phyloP scores from a whole-genome alignment of 768 basidiomycete genomes.

The Lactifluus subvellereus region DNA sequence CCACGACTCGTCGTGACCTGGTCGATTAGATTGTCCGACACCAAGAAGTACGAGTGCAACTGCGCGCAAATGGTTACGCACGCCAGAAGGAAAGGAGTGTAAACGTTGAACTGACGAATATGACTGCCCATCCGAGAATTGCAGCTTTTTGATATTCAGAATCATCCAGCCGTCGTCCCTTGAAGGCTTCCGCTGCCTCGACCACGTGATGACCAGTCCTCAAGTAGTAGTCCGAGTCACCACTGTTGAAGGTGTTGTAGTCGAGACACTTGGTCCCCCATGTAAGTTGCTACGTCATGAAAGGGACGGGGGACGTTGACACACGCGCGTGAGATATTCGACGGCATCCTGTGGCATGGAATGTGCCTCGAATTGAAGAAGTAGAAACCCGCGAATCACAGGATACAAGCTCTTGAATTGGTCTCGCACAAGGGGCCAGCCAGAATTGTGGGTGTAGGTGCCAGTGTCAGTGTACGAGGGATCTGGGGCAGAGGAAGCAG shows the following conservation, averaged over 20 bases:
- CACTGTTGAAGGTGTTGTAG: slow-evolving; percentile 86
- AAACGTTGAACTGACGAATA: slow-evolving; percentile 59
- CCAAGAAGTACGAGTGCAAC: slow-evolving; percentile 97
- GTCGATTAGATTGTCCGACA: slow-evolving; percentile 97
- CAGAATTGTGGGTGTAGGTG: not conserved
- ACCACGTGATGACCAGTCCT: slow-evolving; percentile 93
- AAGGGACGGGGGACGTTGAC: slow-evolving; percentile 27
- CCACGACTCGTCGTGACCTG: slow-evolving; percentile 83
- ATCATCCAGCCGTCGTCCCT: slow-evolving; percentile 59
- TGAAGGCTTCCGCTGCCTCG: slow-evolving; percentile 85
- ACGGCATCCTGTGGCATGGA: slow-evolving; percentile 80
- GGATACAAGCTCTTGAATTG: slow-evolving; percentile 42
- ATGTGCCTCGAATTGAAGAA: slow-evolving; percentile 57
- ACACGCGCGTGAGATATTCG: slow-evolving; percentile 76
- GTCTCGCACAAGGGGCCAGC: not conserved
- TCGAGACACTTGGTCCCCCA: slow-evolving; percentile 58
- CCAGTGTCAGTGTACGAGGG: not conserved
- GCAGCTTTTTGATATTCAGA: slow-evolving; percentile 88
- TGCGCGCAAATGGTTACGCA: slow-evolving; percentile 30
- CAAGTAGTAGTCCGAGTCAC: slow-evolving; percentile 46
- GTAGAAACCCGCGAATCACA: slow-evolving; percentile 69
- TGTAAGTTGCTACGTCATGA: slow-evolving; percentile 9
- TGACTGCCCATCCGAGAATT: slow-evolving; percentile 91
- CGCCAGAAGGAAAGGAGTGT: not conserved
- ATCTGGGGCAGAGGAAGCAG: not conserved